Base-by-base conservation (phyloP, 2,329 filamentous ascomycete genomes). In the Spiromastix sp. region DNA sequence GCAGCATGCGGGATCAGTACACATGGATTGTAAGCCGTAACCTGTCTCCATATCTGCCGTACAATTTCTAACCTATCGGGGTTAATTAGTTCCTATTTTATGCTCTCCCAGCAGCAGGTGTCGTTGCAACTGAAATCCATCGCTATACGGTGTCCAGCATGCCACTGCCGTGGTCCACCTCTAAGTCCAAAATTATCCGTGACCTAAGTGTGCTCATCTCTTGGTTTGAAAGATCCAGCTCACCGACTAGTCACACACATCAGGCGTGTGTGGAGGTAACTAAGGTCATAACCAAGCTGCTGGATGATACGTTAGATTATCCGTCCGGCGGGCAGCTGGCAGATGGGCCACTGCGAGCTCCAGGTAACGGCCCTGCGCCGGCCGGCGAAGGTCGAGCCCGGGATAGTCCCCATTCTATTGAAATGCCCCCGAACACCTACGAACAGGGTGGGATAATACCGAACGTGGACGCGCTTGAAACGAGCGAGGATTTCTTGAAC, bases 291-390 rank as follows among this genome's bases (percentile, higher is more conserved):
- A 43, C 39, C 11, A 40, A 35, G 15, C 26, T 50, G 8, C 38
- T 50, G 4, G 46, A 50, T 13, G 43, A 50, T 22, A 37, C 43
- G 10, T 28, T 50, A 4, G 43, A 49, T 24, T 38, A 50, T 21
- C 40, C 7, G 21, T 7, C 7, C n/a, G n/a, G 21, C 21, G 21
- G 21, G n/a, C 7, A 55, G 32, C 21, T 56, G 54, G 40, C 63
- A 64, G 6, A 45, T 53, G 5, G 19, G 5, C n/a, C n/a, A n/a
- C n/a, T n/a, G n/a, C n/a, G n/a, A n/a, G 30, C n/a, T 29, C 5
- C 16, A 13, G 29, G 16, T 13, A 28, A 4, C 26, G 29, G 27
- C 28, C 15, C 12, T 17, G 20, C 30, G 19, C 11, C 26, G 20
- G 4, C n/a, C 2, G 15, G 24, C 9, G 19, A 29, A 5, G 21